Conservation (phyloP, 768 basidiomycete species). For the Hericium coralloides region DNA sequence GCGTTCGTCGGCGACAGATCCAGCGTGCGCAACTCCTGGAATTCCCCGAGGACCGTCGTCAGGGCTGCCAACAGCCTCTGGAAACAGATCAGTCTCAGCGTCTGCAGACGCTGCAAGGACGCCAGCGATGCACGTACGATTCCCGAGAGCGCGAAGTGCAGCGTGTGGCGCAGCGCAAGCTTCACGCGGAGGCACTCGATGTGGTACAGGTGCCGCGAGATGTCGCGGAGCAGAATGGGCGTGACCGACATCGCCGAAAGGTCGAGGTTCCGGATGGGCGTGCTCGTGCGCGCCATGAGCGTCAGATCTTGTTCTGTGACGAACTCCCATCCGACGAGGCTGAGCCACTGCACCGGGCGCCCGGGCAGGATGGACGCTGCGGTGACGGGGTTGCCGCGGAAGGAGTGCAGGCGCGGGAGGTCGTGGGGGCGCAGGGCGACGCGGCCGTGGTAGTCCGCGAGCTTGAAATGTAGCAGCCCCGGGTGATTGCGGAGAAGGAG, state of each 20-base stretch:
- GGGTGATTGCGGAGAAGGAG: constrained; percentile 19
- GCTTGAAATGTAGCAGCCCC: constrained; percentile 34
- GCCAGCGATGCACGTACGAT: constrained; percentile 40
- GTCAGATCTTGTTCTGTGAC: constrained; percentile 45
- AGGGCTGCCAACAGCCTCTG: constrained; percentile 53
- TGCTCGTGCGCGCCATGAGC: constrained; percentile 37
- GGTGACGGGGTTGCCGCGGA: constrained; percentile 52
- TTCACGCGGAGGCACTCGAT: constrained; percentile 45
- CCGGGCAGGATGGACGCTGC: constrained; percentile 54
- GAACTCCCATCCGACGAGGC: constrained; percentile 48
- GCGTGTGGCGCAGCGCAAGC: constrained; percentile 55
- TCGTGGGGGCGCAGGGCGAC: constrained; percentile 34
- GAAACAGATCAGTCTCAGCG: neutral
- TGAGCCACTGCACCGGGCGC: constrained; percentile 46
- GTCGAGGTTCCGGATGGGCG: constrained; percentile 46
- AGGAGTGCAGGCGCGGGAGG: constrained; percentile 41
- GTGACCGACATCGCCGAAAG: constrained; percentile 52
- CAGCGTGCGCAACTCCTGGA: constrained; percentile 39
- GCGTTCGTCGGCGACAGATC: constrained; percentile 50
- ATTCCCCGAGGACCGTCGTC: constrained; percentile 45
- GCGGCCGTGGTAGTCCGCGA: constrained; percentile 34
- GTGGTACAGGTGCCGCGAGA: constrained; percentile 41
- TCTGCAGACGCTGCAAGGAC: too few relatives aligned
- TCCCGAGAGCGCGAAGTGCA: constrained; percentile 54
- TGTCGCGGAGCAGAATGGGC: constrained; percentile 44